These are phyloP conservation scores for Fusarium avenaceum DNA, from an alignment of 2,329 filamentous ascomycete genomes.

Conservation along the genomic window DNA sequence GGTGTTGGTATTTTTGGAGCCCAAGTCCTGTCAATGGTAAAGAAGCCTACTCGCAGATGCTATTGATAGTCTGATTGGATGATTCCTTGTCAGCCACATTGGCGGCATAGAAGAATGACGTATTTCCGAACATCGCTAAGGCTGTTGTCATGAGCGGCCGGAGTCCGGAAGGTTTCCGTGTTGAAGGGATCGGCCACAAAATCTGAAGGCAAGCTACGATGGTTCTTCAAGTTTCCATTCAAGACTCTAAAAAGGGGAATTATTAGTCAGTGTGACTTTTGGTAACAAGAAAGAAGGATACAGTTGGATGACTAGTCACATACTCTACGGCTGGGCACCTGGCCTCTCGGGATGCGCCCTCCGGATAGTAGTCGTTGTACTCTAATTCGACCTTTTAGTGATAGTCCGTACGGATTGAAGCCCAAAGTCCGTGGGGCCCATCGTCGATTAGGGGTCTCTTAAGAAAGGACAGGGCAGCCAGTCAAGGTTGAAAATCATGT, in stretches of 20 bases:
- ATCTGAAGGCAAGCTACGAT: no score
- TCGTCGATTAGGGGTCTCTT: neutral
- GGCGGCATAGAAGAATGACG: slow-evolving; percentile 14
- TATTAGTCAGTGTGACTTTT: neutral
- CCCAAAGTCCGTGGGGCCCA: slow-evolving; percentile 7
- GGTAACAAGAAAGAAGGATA: neutral
- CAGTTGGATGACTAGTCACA: neutral
- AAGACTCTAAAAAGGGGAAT: neutral
- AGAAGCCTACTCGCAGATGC: slow-evolving; percentile 1
- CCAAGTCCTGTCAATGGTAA: slow-evolving; percentile 2
- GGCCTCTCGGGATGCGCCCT: no score
- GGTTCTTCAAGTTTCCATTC: neutral
- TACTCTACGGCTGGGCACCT: slow-evolving; percentile 1
- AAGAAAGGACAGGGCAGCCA: no score
- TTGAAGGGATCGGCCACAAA: neutral
- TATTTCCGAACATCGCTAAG: slow-evolving; percentile 26
- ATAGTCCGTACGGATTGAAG: neutral
- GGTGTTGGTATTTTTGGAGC: no score
- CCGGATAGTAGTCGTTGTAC: slow-evolving; percentile 8
- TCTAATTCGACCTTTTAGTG: neutral
- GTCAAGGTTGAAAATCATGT: neutral
- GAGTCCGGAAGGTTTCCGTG: neutral
- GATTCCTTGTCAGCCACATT: neutral
- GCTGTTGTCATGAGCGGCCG: slow-evolving; percentile 26
- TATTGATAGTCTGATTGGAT: neutral